Evolutionary conservation across 176 grass and related monocot genomes (phyloP), one percentile per base, ranked within the genome.

Genomic region (Tuctoria greenei): DNA sequence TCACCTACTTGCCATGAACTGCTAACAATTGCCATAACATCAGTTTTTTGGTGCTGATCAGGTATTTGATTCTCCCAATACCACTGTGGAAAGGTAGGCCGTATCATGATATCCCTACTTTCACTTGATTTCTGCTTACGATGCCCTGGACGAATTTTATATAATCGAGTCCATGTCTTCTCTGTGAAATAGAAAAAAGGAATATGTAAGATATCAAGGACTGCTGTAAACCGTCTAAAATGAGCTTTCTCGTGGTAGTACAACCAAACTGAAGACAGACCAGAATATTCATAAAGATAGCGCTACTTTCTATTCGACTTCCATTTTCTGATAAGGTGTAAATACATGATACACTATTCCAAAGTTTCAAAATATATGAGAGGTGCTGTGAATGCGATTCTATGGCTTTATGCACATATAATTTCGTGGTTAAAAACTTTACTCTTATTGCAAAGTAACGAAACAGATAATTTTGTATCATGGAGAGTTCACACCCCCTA

Each of bases 1-100:
- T 88, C 85, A 75, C 85, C 89, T 46, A 85, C 66, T 91, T 85
- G 88, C 89, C 85, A 91, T 23, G 73, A 49, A 59, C 55, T 14
- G 37, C 66, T 82, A 26, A 70, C 63, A 87, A 91, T 49, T 85
- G 82, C 81, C 78, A 87, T 63, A 61, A 79, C 73, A 74, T 85
- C 56, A 13, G 64, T 35, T 61, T 66, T 71, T 36, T n/a, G 73
- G 35, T 39, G 34, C 64, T 6, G 7, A 24, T 87, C 49, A 39
- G 69, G 69, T 61, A 38, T 61, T 61, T 88, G 31, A 70, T 79
- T 72, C 64, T 82, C 73, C 73, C 36, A 28, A 60, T 78, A 91
- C 47, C 74, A 79, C 61, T 10, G 81, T 74, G 89, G 89, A 88
- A 87, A 91, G 21, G 81, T 2, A 82, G 89, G 89, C 9, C 85